Conservation (phyloP, 768 basidiomycete species). For the Lentinula sp. region DNA sequence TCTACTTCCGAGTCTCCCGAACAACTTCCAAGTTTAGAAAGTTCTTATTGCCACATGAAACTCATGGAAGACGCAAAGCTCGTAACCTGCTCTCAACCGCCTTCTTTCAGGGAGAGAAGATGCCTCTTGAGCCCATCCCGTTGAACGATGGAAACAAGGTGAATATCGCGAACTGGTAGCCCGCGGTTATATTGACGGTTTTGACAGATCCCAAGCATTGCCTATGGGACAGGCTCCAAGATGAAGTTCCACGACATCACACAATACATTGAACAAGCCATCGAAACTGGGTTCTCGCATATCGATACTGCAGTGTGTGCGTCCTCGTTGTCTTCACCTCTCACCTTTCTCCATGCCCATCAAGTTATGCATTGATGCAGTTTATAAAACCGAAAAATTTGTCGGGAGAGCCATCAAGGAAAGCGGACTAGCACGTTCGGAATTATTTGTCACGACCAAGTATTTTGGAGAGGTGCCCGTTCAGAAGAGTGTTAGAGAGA, state of each 20-base stretch:
- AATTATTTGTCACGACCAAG: conserved; percentile 53
- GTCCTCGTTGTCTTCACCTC: conserved; percentile 2
- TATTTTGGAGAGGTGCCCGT: conserved; percentile 33
- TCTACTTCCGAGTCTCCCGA: too few relatives aligned
- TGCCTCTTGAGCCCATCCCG: conserved; percentile 33
- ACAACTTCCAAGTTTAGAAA: too few relatives aligned
- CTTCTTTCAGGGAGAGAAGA: conserved; percentile 7
- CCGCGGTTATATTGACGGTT: background rate
- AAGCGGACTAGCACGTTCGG: conserved; percentile 37
- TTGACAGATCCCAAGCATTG: conserved; percentile 51
- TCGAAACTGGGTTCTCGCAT: conserved; percentile 57
- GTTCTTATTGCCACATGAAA: background rate
- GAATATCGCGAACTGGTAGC: background rate
- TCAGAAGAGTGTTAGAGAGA: conserved; percentile 34
- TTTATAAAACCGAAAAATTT: conserved; percentile 27
- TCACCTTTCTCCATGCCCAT: background rate
- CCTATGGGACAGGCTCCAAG: conserved; percentile 50
- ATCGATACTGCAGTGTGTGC: conserved; percentile 57
- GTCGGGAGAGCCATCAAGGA: conserved; percentile 36
- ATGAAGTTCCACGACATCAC: conserved; percentile 42
- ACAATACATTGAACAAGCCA: conserved; percentile 47
- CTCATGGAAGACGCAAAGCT: background rate
- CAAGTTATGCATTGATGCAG: conserved; percentile 12
- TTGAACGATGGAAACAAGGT: conserved; percentile 39
- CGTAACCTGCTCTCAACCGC: background rate